Evolutionary conservation across 2,329 filamentous ascomycete genomes (phyloP).

Genomic region (Aspergillus sp.): DNA sequence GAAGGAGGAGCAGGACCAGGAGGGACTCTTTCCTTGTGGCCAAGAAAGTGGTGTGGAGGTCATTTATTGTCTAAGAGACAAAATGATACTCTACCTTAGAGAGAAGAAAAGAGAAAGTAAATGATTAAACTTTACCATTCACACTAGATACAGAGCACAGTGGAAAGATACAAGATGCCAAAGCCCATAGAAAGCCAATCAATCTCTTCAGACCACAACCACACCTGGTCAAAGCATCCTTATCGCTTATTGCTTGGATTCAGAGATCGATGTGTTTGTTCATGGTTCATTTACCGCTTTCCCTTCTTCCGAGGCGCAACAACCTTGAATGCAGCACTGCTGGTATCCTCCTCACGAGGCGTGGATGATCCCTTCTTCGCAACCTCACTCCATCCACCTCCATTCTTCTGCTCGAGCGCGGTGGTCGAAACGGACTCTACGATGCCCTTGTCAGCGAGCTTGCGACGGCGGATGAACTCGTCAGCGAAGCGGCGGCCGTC

Average conservation of each 20-base stretch:
- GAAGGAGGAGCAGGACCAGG: not conserved
- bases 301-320: slow-evolving; percentile 91
- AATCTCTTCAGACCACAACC: not conserved
- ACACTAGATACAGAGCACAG: not conserved
- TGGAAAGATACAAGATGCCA: not conserved
- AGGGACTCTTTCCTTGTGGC: not conserved
- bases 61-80: not conserved
- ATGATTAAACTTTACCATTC: not conserved
- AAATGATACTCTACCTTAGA: not conserved
- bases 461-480: slow-evolving; percentile 91
- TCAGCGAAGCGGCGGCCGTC: slow-evolving; percentile 92
- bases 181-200: not conserved
- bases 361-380: slow-evolving; percentile 79
- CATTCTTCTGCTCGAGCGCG: slow-evolving; percentile 56
- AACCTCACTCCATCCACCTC: slow-evolving; percentile 91
- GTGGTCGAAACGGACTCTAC: slow-evolving; percentile 66
- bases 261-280: not conserved
- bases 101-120: not conserved
- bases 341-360: slow-evolving; percentile 53
- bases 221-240: slow-evolving; percentile 3
- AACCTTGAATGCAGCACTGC: slow-evolving; percentile 76
- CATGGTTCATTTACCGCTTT: slow-evolving; percentile 60
- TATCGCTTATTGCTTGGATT: not conserved
- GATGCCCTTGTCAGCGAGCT: slow-evolving; percentile 88
- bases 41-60: not conserved